Conservation (phyloP, 2,329 filamentous ascomycete genomes). For the Aureobasidium vineae region DNA sequence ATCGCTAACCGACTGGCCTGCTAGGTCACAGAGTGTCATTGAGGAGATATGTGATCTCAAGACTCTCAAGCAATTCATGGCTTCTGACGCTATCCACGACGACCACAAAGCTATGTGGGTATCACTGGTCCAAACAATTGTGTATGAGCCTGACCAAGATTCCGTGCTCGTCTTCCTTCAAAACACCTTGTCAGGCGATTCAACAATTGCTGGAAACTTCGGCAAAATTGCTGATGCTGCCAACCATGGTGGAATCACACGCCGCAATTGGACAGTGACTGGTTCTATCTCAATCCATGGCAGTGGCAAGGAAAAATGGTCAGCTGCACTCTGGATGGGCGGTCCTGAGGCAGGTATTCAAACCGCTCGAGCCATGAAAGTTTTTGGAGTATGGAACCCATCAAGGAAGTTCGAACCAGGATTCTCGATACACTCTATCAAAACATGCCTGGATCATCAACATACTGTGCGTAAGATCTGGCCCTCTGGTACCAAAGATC, state of each 20-base stretch:
- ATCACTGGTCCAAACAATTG: not conserved
- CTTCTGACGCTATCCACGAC: not conserved
- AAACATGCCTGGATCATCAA: not conserved
- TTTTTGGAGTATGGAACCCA: not conserved
- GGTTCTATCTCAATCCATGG: not conserved
- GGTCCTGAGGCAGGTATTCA: not conserved
- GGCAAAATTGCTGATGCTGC: accelerated
- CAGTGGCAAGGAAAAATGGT: not conserved
- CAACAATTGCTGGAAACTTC: not conserved
- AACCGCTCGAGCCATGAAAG: not conserved
- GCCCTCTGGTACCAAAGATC: not conserved
- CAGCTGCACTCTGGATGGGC: not conserved
- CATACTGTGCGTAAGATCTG: not conserved
- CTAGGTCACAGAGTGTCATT: not conserved
- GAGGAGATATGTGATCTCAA: not conserved
- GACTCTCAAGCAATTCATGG: not conserved
- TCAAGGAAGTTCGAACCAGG: not conserved
- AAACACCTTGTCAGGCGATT: not conserved
- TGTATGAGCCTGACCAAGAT: not conserved
- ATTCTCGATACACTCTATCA: not conserved
- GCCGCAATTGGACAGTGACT: not conserved
- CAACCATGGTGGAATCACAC: no score
- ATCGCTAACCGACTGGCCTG: not conserved
- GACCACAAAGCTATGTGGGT: conserved; percentile 8
- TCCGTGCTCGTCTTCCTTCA: not conserved